These are phyloP conservation scores for Podaxis sp. DNA, from an alignment of 768 basidiomycete genomes.

Conservation along the genomic window DNA sequence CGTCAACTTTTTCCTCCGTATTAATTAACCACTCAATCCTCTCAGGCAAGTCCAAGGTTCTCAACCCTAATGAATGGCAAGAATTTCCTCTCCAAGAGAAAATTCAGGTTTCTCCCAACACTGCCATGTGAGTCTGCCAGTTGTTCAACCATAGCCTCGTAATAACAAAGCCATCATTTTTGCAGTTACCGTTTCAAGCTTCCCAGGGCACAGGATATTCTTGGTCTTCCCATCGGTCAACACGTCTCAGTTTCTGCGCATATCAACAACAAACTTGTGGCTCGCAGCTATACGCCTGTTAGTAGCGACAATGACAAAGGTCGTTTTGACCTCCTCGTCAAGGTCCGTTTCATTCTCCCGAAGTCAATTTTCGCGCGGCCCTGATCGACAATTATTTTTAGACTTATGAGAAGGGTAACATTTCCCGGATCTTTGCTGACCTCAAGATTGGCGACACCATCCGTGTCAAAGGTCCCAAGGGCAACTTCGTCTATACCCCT, in stretches of 20 bases:
- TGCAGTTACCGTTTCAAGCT: slow-evolving; percentile 88
- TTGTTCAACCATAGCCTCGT: slow-evolving; percentile 7
- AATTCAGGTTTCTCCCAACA: slow-evolving; percentile 87
- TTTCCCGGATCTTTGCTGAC: slow-evolving; percentile 78
- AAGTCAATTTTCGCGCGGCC: neutral
- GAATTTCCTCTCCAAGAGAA: slow-evolving; percentile 80
- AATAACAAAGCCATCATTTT: neutral
- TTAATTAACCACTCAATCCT: slow-evolving; percentile 14
- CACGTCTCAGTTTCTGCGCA: slow-evolving; percentile 91
- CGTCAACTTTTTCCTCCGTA: slow-evolving; percentile 1
- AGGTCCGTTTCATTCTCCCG: slow-evolving; percentile 45
- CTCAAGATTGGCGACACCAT: slow-evolving; percentile 87
- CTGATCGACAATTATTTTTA: slow-evolving; percentile 26
- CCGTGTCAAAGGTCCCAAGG: slow-evolving; percentile 94
- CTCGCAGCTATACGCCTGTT: slow-evolving; percentile 94
- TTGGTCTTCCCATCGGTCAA: slow-evolving; percentile 95
- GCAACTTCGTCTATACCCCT: slow-evolving; percentile 83
- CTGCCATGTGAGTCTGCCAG: slow-evolving; percentile 68
- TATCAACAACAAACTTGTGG: slow-evolving; percentile 86
- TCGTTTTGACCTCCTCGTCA: slow-evolving; percentile 94
- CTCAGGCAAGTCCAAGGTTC: slow-evolving; percentile 57
- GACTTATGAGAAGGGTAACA: slow-evolving; percentile 97
- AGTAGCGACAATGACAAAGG: slow-evolving; percentile 91
- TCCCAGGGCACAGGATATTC: slow-evolving; percentile 65
- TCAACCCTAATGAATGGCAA: slow-evolving; percentile 76